A percentile compares a stretch with the other conserved stretches of the same genome.
phyloP scores from a whole-genome alignment of 345 rosid species.

The Isatis tinctoria region DNA sequence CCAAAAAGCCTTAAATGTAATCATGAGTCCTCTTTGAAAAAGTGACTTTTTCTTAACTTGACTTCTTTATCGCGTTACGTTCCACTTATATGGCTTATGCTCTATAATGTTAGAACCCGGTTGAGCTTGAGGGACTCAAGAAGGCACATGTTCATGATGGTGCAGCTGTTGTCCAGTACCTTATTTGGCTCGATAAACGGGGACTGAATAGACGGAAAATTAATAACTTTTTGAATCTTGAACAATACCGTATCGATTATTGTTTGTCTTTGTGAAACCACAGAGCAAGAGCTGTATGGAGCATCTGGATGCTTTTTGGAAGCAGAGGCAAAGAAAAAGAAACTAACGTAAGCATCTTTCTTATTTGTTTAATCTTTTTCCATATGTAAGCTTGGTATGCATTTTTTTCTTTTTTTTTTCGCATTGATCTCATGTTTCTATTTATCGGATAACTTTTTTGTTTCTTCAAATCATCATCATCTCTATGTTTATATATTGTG shows the following conservation, averaged over 20 bases:
- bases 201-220: slow-evolving; percentile 20
- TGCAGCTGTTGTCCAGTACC: slow-evolving; percentile 95
- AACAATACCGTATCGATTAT: background rate
- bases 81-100: background rate
- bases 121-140: slow-evolving; percentile 82
- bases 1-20: slow-evolving; percentile 89
- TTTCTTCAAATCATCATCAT: too few relatives aligned
- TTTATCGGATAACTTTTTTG: too few relatives aligned
- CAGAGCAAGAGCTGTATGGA: slow-evolving; percentile 93
- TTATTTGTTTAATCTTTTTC: background rate
- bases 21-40: background rate
- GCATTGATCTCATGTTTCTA: too few relatives aligned
- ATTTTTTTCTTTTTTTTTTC: too few relatives aligned
- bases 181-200: slow-evolving; percentile 88
- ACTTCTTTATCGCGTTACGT: background rate
- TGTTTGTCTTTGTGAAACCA: slow-evolving; percentile 8
- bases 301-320: slow-evolving; percentile 89
- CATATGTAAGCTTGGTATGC: too few relatives aligned
- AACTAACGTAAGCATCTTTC: slow-evolving; percentile 39
- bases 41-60: background rate
- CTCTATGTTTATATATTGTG: too few relatives aligned
- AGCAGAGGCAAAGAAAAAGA: slow-evolving; percentile 48
- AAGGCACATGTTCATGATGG: slow-evolving; percentile 95
- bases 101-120: slow-evolving; percentile 52
- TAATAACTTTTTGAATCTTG: background rate